Percentiles rank a stretch among this genome's conserved stretches.
These are phyloP conservation scores for Dioszegia crocea DNA, from an alignment of 768 basidiomycete genomes.

Conservation along the genomic window DNA sequence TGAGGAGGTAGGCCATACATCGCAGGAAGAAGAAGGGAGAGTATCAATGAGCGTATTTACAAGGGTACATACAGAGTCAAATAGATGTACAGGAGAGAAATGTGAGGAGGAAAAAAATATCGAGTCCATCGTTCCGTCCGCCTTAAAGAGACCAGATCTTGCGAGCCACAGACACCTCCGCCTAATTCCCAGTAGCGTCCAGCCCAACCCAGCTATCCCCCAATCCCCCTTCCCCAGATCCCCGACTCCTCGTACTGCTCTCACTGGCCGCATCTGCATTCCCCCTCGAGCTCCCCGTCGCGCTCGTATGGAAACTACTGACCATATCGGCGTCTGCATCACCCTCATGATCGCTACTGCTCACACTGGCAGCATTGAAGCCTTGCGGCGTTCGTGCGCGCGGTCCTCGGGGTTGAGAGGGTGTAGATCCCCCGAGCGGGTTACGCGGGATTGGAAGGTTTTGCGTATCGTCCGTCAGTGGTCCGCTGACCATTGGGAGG, in stretches of 20 bases:
- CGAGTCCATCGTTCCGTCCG: too few species aligned
- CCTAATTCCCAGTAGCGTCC: conserved; percentile 15
- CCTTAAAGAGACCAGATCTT: too few species aligned
- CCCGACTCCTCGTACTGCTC: background rate
- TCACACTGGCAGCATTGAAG: background rate
- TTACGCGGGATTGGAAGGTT: background rate
- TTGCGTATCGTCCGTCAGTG: background rate
- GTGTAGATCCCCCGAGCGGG: background rate
- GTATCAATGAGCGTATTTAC: too few species aligned
- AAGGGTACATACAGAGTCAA: too few species aligned
- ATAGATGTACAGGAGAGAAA: too few species aligned
- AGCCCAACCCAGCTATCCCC: conserved; percentile 34
- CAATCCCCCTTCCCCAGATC: conserved; percentile 5
- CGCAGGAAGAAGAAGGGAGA: too few species aligned
- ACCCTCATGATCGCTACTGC: conserved; percentile 7
- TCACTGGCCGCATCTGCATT: background rate
- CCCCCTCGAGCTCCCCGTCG: background rate
- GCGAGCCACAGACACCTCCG: background rate
- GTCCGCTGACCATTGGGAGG: conserved; percentile 26
- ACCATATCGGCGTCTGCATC: conserved; percentile 1
- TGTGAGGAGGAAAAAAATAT: too few species aligned
- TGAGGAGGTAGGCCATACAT: too few species aligned
- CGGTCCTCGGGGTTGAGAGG: background rate
- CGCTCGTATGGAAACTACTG: conserved; percentile 9
- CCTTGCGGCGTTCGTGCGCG: background rate